Conservation (phyloP, 495 filamentous ascomycete genomes). For the Penicillium lagena region DNA sequence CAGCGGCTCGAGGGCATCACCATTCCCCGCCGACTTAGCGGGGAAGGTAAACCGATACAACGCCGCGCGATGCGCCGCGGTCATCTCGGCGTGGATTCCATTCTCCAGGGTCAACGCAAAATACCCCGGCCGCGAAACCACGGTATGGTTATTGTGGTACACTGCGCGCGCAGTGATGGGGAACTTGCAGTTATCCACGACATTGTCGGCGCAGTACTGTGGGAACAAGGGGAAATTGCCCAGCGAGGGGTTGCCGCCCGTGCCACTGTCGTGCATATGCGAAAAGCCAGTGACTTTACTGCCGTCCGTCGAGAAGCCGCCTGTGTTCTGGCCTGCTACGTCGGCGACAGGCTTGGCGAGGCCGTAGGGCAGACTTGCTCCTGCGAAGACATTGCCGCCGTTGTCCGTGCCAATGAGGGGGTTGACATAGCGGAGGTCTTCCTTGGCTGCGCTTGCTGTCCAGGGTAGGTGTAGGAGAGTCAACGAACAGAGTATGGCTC, state of each 20-base stretch:
- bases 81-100: conserved; percentile 63
- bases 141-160: conserved; percentile 42
- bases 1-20: conserved; percentile 41
- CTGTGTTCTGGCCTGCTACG: conserved; percentile 59
- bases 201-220: conserved; percentile 54
- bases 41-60: conserved; percentile 67
- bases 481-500: neutral
- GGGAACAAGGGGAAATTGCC: conserved; percentile 69
- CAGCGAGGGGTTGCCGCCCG: conserved; percentile 60
- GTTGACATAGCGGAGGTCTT: conserved; percentile 32
- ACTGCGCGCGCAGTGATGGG: conserved; percentile 42
- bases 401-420: conserved; percentile 50
- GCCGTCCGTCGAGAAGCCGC: conserved; percentile 64
- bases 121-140: conserved; percentile 59
- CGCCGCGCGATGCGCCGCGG: conserved; percentile 54
- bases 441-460: conserved; percentile 5
- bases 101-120: conserved; percentile 56
- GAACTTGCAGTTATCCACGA: conserved; percentile 56
- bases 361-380: conserved; percentile 66
- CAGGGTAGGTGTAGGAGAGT: neutral
- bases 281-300: conserved; percentile 55
- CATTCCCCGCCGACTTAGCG: conserved; percentile 30
- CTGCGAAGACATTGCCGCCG: conserved; percentile 64
- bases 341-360: conserved; percentile 73
- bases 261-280: conserved; percentile 63